Evolutionary conservation across 108 stramenopile species (phyloP).

Genomic region (Licmophora abbreviata): DNA sequence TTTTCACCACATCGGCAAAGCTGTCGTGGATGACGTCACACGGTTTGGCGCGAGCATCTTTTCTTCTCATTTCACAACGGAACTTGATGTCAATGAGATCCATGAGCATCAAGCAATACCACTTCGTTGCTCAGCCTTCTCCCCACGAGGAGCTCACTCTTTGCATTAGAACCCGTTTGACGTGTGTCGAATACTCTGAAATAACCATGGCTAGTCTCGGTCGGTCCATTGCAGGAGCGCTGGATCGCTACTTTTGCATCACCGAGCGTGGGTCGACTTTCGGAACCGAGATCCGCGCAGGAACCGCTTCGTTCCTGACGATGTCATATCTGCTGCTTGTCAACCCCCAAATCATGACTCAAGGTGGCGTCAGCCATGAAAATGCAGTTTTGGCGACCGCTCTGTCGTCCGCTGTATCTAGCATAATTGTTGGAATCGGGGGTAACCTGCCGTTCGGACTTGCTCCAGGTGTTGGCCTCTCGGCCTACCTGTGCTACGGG

Average conservation of each 20-base stretch:
- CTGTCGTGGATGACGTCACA: too few relatives aligned
- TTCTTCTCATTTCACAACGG: too few relatives aligned
- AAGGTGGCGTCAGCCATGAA: constrained; percentile 30
- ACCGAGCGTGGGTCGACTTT: constrained; percentile 24
- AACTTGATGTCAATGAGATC: too few relatives aligned
- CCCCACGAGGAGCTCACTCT: too few relatives aligned
- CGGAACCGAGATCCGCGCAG: constrained; percentile 41
- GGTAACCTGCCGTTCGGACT: constrained; percentile 55
- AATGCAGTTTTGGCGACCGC: constrained; percentile 45
- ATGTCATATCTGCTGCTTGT: constrained; percentile 48
- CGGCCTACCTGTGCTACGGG: constrained; percentile 44
- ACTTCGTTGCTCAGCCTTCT: too few relatives aligned
- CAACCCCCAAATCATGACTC: constrained; percentile 48
- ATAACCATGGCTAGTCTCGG: too few relatives aligned
- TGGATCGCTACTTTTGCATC: constrained; percentile 18
- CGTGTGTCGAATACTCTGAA: too few relatives aligned
- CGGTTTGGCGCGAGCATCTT: too few relatives aligned
- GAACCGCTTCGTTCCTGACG: constrained; percentile 44
- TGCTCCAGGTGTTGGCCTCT: constrained; percentile 50
- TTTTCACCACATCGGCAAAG: too few relatives aligned
- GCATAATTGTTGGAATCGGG: constrained; percentile 36
- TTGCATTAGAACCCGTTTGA: too few relatives aligned
- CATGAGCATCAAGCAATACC: too few relatives aligned
- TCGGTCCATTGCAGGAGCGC: background rate
- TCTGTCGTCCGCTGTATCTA: constrained; percentile 23